Percentiles rank a stretch among this genome's conserved stretches.
phyloP scores from a whole-genome alignment of 257 asterid species.

The Primulina tabacum region DNA sequence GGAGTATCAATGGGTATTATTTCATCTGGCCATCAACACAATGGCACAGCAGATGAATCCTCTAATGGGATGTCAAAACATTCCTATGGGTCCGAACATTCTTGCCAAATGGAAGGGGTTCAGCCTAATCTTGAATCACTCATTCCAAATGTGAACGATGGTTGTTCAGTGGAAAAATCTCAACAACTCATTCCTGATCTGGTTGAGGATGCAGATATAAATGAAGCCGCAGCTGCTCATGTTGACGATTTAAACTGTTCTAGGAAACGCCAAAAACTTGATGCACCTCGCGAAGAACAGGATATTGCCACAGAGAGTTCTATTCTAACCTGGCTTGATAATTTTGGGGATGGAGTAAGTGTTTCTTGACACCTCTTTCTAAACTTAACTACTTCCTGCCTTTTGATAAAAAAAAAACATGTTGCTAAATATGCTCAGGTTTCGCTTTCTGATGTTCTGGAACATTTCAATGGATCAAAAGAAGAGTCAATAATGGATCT shows the following conservation, averaged over 20 bases:
- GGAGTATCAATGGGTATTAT: slow-evolving; percentile 37
- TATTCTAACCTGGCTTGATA: slow-evolving; percentile 51
- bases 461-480: slow-evolving; percentile 64
- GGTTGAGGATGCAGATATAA: slow-evolving; percentile 19
- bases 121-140: slow-evolving; percentile 22
- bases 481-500: slow-evolving; percentile 48
- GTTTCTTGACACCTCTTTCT: background rate
- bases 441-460: slow-evolving; percentile 45
- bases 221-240: slow-evolving; percentile 18
- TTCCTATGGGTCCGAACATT: no score
- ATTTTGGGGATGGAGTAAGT: slow-evolving; percentile 69
- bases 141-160: slow-evolving; percentile 9
- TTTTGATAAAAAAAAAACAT: background rate
- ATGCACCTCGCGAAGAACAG: slow-evolving; percentile 31
- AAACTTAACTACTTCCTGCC: background rate
- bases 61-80: no score
- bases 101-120: slow-evolving; percentile 18
- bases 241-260: slow-evolving; percentile 29
- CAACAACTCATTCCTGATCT: slow-evolving; percentile 24
- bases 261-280: slow-evolving; percentile 57
- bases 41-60: slow-evolving; percentile 28
- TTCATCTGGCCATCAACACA: slow-evolving; percentile 31
- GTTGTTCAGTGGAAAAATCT: slow-evolving; percentile 15
- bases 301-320: slow-evolving; percentile 43
- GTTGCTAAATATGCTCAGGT: slow-evolving; percentile 46